Evolutionary conservation across 2,329 filamentous ascomycete genomes (phyloP), one percentile per base, ranked within the genome.

Genomic region (Fusarium sp.): DNA sequence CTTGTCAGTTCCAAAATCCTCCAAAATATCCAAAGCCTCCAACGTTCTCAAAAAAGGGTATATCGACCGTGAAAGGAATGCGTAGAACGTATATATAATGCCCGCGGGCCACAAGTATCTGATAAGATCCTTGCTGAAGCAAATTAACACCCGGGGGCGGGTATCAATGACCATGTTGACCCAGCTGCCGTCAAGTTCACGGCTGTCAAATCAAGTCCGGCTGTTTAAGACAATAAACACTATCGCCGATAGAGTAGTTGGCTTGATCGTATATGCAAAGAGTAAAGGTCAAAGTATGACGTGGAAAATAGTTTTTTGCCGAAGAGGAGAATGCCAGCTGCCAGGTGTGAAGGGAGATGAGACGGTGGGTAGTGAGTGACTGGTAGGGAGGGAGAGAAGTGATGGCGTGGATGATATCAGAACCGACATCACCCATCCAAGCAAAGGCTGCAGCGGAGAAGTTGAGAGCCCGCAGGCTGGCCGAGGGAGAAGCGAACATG

Each of bases 181-280:
- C 41, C 50, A 32, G 61, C 58, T 66, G 67, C 43, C 23, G 37
- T 35, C 39, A 59, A 60, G 2, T 34, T 34, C 6, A 37, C 10
- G 56, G 62, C 71, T 20, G 25, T 5, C 30, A 45, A 18, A 32
- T 5, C 48, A 56, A 61, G 59, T 48, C 68, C 6, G 62, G 59
- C 13, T 54, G 70, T 48, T 66, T 58, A 68, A 80, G 74, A 80
- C 74, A 81, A 80, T 81, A 81, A 80, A 82, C 79, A 79, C 80
- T 79, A 81, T 82, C 76, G 79, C 79, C 80, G 75, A 80, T 78
- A 78, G 72, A 68, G 67, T 75, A 67, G 52, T 66, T 78, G 76
- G 75, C 76, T 72, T 74, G 68, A 73, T 77, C 72, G 77, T 72
- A 78, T 80, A 75, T 77, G 72, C 72, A 79, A 74, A 75, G 57